phyloP scores from a whole-genome alignment of 805 yeast genomes.

The Kodamaea kaohsiungensis region DNA sequence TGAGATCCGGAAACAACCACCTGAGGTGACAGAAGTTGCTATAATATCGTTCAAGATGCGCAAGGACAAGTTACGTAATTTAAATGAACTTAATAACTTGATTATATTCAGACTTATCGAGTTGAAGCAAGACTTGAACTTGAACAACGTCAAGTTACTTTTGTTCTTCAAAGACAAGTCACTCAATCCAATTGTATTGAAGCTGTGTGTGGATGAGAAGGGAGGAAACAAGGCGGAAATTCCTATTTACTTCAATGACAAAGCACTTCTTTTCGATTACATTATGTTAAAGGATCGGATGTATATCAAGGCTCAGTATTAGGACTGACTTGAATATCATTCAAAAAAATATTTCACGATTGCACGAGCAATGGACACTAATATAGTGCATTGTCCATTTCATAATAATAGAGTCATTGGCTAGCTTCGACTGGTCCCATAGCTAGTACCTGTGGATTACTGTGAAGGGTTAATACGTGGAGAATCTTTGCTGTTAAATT shows the following conservation, averaged over 20 bases:
- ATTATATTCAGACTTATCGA: conserved; percentile 17
- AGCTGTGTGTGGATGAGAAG: conserved; percentile 12
- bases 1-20: conserved; percentile 5
- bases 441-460: neutral
- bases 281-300: conserved; percentile 21
- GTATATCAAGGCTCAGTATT: conserved; percentile 20
- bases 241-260: conserved; percentile 9
- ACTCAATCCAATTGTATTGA: conserved; percentile 20
- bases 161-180: conserved; percentile 19
- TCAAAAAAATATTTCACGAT: neutral
- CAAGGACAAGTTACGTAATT: conserved; percentile 17
- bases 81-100: conserved; percentile 19
- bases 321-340: neutral
- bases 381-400: neutral
- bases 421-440: neutral
- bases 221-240: neutral
- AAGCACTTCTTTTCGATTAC: conserved; percentile 24
- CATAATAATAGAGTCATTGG: neutral
- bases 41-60: conserved; percentile 12
- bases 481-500: neutral
- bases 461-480: neutral
- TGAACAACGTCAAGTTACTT: conserved; percentile 15
- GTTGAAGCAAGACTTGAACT: conserved; percentile 15
- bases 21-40: conserved; percentile 6
- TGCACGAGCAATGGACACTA: neutral